Percentiles rank a stretch among this genome's conserved stretches.
Evolutionary conservation across 495 filamentous ascomycete genomes (phyloP).

Genomic region (Neurospora sp.): DNA sequence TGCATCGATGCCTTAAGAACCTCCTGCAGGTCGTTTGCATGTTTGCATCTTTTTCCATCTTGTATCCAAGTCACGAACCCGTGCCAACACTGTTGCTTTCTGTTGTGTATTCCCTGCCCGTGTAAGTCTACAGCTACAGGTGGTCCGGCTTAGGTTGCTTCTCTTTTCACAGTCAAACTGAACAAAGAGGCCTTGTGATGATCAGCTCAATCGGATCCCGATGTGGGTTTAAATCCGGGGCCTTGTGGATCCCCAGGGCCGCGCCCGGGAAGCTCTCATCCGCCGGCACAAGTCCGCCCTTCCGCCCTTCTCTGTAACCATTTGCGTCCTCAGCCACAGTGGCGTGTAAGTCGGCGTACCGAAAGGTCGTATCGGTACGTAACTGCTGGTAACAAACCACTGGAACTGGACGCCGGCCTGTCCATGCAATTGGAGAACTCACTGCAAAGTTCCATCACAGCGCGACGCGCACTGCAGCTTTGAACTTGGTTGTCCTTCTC

Average conservation of each 20-base stretch:
- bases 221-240: neutral
- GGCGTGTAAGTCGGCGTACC: neutral
- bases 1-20: neutral
- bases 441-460: neutral
- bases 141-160: too few relatives aligned
- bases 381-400: neutral
- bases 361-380: neutral
- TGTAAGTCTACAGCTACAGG: too few relatives aligned
- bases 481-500: neutral
- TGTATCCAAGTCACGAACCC: neutral
- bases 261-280: neutral
- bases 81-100: neutral
- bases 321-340: conserved; percentile 3
- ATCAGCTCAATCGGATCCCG: neutral
- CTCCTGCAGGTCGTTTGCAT: neutral
- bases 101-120: too few relatives aligned
- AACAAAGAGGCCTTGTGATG: neutral
- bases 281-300: neutral
- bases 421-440: neutral
- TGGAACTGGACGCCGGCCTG: neutral
- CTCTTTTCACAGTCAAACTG: neutral
- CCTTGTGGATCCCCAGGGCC: neutral
- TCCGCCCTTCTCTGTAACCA: neutral
- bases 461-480: neutral
- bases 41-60: neutral